These are phyloP conservation scores for Odonthalia washingtoniensis DNA, from an alignment of 31 red algal genomes.

Conservation along the genomic window DNA sequence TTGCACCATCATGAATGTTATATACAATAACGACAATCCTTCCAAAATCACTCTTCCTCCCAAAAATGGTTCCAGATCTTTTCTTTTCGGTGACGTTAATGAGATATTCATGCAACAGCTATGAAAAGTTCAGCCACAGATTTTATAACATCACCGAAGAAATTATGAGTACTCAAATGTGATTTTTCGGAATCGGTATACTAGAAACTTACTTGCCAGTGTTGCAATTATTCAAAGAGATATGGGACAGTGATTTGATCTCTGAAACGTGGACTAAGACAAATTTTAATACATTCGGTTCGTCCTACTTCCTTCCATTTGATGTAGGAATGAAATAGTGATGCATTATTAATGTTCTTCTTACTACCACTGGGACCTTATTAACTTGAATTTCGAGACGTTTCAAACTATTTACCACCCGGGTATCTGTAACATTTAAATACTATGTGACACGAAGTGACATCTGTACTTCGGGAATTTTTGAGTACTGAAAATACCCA, in stretches of 20 bases:
- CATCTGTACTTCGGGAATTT: too few species aligned
- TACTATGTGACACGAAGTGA: too few species aligned
- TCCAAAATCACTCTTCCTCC: conserved; percentile 33
- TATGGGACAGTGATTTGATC: conserved; percentile 62
- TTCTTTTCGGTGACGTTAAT: conserved; percentile 34
- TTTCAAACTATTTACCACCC: too few species aligned
- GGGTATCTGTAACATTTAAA: too few species aligned
- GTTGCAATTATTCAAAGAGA: conserved; percentile 69
- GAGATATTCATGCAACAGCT: conserved; percentile 15
- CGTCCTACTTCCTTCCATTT: conserved; percentile 50
- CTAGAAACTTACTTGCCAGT: conserved; percentile 46
- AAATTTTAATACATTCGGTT: conserved; percentile 59
- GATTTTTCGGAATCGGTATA: conserved; percentile 57
- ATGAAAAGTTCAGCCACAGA: conserved; percentile 65
- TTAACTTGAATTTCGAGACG: too few species aligned
- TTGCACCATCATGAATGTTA: conserved; percentile 49
- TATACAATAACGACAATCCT: conserved; percentile 58
- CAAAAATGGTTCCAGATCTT: conserved; percentile 19
- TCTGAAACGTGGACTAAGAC: conserved; percentile 47
- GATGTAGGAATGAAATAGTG: neutral
- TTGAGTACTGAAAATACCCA: too few species aligned
- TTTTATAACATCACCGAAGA: conserved; percentile 55
- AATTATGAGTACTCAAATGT: conserved; percentile 45
- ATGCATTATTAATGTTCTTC: too few species aligned
- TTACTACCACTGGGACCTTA: too few species aligned